Evolutionary conservation across 805 yeast species (phyloP).

Genomic region (Helenozyma rhizophorensis): DNA sequence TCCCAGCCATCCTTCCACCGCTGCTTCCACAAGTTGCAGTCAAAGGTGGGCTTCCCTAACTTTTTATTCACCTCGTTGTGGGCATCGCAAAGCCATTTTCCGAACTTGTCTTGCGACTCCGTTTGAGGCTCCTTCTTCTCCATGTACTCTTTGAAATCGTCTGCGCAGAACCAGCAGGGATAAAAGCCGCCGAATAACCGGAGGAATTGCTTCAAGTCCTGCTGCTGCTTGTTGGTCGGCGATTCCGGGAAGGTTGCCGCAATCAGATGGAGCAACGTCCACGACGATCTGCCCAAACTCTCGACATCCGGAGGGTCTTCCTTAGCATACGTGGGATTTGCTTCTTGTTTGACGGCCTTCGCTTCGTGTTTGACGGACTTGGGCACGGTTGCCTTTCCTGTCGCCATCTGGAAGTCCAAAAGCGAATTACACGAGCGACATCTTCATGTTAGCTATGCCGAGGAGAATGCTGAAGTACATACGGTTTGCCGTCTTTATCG

Average conservation of each 20-base stretch:
- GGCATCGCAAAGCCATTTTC: conserved; percentile 90
- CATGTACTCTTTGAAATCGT: conserved; percentile 69
- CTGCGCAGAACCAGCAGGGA: conserved; percentile 93
- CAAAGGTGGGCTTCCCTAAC: conserved; percentile 80
- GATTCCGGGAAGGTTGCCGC: conserved; percentile 83
- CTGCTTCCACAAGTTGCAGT: conserved; percentile 85
- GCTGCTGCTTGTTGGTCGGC: conserved; percentile 60
- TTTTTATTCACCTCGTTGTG: conserved; percentile 90
- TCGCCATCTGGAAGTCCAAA: conserved; percentile 70
- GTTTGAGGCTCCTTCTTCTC: conserved; percentile 51
- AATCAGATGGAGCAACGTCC: conserved; percentile 88
- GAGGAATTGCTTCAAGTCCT: conserved; percentile 68
- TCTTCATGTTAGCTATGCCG: conserved; percentile 23
- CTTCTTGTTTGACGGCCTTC: conserved; percentile 2
- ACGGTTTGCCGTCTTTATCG: conserved; percentile 93
- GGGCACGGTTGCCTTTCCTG: conserved; percentile 12
- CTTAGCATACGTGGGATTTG: conserved; percentile 23
- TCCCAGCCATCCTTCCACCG: conserved; percentile 98
- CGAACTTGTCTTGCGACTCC: conserved; percentile 69
- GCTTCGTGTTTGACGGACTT: conserved; percentile 4
- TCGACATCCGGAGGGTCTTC: conserved; percentile 87
- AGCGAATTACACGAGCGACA: conserved; percentile 88
- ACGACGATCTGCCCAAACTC: conserved; percentile 75
- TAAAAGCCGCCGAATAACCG: conserved; percentile 70
- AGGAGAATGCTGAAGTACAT: conserved; percentile 30